Percentiles rank a stretch among this genome's conserved stretches.
Evolutionary conservation across 805 yeast species (phyloP).

Genomic region (Saitoella complicata): DNA sequence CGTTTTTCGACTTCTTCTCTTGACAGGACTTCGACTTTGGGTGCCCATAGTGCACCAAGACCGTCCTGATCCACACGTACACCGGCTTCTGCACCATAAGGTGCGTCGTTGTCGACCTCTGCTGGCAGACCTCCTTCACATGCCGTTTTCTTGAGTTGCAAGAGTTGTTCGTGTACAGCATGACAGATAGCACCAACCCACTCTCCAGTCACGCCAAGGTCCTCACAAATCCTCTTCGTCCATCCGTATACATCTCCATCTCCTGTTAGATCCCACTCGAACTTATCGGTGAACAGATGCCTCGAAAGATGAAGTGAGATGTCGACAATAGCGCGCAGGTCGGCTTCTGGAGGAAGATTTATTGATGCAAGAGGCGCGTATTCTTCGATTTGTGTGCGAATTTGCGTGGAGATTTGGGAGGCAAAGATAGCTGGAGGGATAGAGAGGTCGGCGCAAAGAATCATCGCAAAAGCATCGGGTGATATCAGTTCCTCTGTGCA

Average conservation of each 20-base stretch:
- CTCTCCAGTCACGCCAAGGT: slow-evolving; percentile 69
- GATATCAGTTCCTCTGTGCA: slow-evolving; percentile 30
- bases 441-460: slow-evolving; percentile 71
- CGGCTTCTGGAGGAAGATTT: slow-evolving; percentile 36
- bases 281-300: slow-evolving; percentile 73
- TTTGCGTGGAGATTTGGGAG: slow-evolving; percentile 52
- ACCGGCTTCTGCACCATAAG: slow-evolving; percentile 47
- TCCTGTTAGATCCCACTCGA: slow-evolving; percentile 73
- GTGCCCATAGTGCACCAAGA: slow-evolving; percentile 73
- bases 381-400: slow-evolving; percentile 68
- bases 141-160: slow-evolving; percentile 66
- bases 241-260: slow-evolving; percentile 57
- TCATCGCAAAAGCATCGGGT: slow-evolving; percentile 58
- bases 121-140: slow-evolving; percentile 47
- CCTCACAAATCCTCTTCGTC: slow-evolving; percentile 67
- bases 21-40: slow-evolving; percentile 67
- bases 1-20: slow-evolving; percentile 90
- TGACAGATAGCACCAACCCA: slow-evolving; percentile 82
- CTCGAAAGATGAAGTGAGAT: slow-evolving; percentile 70
- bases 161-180: slow-evolving; percentile 63
- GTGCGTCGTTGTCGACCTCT: slow-evolving; percentile 40
- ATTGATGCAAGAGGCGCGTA: slow-evolving; percentile 46
- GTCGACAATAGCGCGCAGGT: slow-evolving; percentile 61
- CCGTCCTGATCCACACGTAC: slow-evolving; percentile 58
- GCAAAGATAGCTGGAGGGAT: slow-evolving; percentile 39